phyloP scores from a whole-genome alignment of 2,329 filamentous ascomycete species.

The Phaeophleospora eucalypticola region DNA sequence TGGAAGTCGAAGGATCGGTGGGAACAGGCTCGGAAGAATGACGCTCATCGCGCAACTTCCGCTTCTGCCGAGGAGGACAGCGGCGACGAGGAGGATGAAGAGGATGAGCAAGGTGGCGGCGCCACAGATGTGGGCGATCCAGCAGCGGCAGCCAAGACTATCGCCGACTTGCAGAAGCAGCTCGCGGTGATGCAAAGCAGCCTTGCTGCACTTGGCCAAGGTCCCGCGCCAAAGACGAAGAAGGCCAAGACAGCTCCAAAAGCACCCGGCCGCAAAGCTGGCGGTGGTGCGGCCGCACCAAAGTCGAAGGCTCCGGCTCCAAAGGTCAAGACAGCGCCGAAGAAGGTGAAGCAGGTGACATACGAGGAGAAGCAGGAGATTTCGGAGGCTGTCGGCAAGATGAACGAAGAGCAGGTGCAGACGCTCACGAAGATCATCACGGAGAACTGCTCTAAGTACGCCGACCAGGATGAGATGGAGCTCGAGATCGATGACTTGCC shows the following conservation, averaged over 20 bases:
- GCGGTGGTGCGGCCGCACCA: slow-evolving; percentile 11
- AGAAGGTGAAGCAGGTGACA: slow-evolving; percentile 64
- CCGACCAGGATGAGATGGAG: slow-evolving; percentile 57
- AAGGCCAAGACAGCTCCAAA: slow-evolving; percentile 20
- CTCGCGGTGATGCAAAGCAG: slow-evolving; percentile 49
- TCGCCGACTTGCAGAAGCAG: slow-evolving; percentile 70
- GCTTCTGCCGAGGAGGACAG: slow-evolving; percentile 66
- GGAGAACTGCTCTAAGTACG: slow-evolving; percentile 69
- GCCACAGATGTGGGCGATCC: slow-evolving; percentile 32
- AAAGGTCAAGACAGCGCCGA: slow-evolving; percentile 44
- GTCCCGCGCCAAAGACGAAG: slow-evolving; percentile 23
- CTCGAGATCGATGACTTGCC: slow-evolving; percentile 61
- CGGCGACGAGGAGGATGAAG: slow-evolving; percentile 60
- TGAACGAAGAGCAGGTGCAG: slow-evolving; percentile 73
- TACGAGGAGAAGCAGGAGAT: slow-evolving; percentile 87
- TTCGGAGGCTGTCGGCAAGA: slow-evolving; percentile 52
- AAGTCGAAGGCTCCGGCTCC: slow-evolving; percentile 41
- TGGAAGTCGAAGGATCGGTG: slow-evolving; percentile 78
- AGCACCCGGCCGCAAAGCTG: slow-evolving; percentile 20
- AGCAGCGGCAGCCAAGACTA: slow-evolving; percentile 43
- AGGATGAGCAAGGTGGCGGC: slow-evolving; percentile 54
- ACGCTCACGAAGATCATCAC: slow-evolving; percentile 87
- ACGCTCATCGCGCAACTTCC: slow-evolving; percentile 62
- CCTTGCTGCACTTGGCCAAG: slow-evolving; percentile 42
- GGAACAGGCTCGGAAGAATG: slow-evolving; percentile 69